Base-by-base conservation (phyloP, 2,329 filamentous ascomycete species). In the Epichloe aotearoae region DNA sequence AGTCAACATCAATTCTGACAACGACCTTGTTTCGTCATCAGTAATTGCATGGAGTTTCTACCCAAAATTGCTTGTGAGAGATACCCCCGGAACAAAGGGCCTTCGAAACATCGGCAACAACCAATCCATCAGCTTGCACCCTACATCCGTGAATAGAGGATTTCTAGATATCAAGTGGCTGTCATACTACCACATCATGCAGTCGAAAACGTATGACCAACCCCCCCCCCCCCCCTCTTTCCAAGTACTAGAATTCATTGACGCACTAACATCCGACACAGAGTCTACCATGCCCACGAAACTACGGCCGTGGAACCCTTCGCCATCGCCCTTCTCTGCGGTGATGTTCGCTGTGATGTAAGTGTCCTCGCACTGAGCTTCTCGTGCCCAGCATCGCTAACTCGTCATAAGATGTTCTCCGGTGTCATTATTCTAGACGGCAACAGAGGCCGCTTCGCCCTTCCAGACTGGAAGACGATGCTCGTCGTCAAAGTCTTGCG, bases 131-230 rank as follows among this genome's bases (percentile, higher is more conserved):
- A 88, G 82, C 52, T 72, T 98, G 19, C 88, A 95, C 58, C 86
- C 89, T 1, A 86, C 84, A 1, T 95, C 88, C 1, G 87, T 98
- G 57, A 97, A 97, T 66, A 89, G 89, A 62, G 77, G 74, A 7
- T 73, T 73, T 53, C 71, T 74, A 45, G 79, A 82, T 40, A 71
- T 89, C 39, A 84, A 82, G 61, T 97, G 88, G 82, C 71, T 98
- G 43, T 93, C 87, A 1, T 98, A 95, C 66, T 97, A 97, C 69
- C 86, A 95, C 64, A 95, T 97, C 56, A 95, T 97, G 88, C 90
- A 96, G 66, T 85, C 86, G 3, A 89, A 84, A 73, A 70, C 87
- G 83, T 76, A 77, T 76, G 72, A 7, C 30, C 7, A 19, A 39
- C 19, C 4, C 14, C 36, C 43, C 17, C 3, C 14, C 14, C 36